A percentile compares a stretch with the other conserved stretches of the same genome.
phyloP scores from a whole-genome alignment of 208 protist genomes.

The Phytomonas serpens region DNA sequence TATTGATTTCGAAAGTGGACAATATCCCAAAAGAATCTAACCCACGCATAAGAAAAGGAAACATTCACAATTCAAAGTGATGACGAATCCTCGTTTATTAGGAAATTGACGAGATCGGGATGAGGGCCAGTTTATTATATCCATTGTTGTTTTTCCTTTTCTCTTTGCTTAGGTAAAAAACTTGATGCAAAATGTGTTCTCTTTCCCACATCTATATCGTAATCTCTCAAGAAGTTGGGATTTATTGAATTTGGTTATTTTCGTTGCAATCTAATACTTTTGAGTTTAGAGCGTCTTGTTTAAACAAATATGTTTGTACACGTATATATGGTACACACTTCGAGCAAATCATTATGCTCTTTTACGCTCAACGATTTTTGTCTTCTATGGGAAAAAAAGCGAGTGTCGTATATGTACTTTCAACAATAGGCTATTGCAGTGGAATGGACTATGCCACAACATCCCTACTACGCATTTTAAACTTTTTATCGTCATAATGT shows the following conservation, averaged over 20 bases:
- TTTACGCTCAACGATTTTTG: background rate
- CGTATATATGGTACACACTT: background rate
- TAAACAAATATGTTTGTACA: background rate
- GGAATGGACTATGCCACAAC: background rate
- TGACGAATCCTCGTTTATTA: background rate
- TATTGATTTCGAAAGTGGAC: background rate
- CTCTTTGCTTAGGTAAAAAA: background rate
- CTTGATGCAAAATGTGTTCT: background rate
- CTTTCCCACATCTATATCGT: background rate
- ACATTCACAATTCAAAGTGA: background rate
- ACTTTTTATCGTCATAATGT: background rate
- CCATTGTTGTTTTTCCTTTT: background rate
- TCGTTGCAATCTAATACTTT: background rate
- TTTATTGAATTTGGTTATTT: slow-evolving; percentile 6
- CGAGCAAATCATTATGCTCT: background rate
- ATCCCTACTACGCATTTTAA: background rate
- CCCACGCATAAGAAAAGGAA: background rate
- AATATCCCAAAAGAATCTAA: background rate
- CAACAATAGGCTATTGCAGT: background rate
- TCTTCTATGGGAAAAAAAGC: background rate
- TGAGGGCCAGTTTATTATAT: background rate
- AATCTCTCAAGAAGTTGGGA: background rate
- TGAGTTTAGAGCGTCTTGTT: background rate
- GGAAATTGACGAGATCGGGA: background rate
- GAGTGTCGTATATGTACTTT: background rate